Evolutionary conservation across 345 rosid genomes (phyloP).

Genomic region (Pistacia integerrima): DNA sequence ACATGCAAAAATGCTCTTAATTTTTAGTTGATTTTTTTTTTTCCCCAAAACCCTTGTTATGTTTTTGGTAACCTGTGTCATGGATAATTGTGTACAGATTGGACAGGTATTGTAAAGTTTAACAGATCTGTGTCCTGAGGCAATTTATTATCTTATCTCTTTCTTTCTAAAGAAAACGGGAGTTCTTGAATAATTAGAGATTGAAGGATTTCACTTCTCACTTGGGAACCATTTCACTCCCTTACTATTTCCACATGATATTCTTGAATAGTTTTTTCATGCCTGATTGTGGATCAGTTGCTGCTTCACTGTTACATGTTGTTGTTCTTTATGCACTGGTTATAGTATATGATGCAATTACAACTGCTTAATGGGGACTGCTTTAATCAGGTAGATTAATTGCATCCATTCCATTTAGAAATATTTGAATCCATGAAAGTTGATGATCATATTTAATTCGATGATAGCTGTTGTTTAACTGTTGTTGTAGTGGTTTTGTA

Average conservation of each 20-base stretch:
- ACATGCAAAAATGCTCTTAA: background rate
- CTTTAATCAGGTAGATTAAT: background rate
- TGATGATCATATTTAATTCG: background rate
- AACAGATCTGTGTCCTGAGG: background rate
- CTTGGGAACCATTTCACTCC: background rate
- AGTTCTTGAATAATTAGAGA: background rate
- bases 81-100: background rate
- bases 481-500: background rate
- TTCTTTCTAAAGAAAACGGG: background rate
- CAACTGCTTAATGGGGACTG: background rate
- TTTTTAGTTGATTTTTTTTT: background rate
- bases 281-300: background rate
- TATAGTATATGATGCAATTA: background rate
- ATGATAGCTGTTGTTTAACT: background rate
- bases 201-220: background rate
- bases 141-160: background rate
- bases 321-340: background rate
- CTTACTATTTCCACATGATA: background rate
- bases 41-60: background rate
- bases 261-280: conserved; percentile 1
- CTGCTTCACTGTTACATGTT: background rate
- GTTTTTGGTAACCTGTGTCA: background rate
- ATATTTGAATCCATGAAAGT: background rate
- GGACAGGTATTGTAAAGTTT: background rate
- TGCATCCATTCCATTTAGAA: background rate